Conservation (phyloP, 495 filamentous ascomycete species). For the Pseudoneurospora amorphoporcata region DNA sequence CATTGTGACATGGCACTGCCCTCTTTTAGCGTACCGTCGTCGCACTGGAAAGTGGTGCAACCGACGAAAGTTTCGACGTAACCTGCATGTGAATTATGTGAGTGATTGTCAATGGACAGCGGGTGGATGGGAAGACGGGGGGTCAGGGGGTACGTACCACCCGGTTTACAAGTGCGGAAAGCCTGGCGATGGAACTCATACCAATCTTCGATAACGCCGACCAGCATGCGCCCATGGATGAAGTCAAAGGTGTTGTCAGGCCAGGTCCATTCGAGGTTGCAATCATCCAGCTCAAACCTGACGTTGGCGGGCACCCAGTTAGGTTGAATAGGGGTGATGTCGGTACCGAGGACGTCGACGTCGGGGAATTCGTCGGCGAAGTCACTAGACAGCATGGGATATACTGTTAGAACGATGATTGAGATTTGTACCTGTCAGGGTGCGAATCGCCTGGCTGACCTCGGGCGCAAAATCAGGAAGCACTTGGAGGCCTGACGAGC, state of each 20-base stretch:
- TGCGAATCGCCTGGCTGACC: neutral
- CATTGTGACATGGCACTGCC: conserved; percentile 11
- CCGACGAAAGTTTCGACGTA: conserved; percentile 14
- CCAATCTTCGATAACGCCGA: conserved; percentile 45
- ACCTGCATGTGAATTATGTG: conserved; percentile 2
- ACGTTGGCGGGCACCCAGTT: conserved; percentile 34
- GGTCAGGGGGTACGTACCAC: neutral
- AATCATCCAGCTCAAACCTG: conserved; percentile 48
- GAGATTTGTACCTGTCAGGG: neutral
- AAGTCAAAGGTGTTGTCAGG: conserved; percentile 41
- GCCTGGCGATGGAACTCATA: conserved; percentile 1
- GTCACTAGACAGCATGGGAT: conserved; percentile 13
- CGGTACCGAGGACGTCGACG: conserved; percentile 48
- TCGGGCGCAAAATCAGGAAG: neutral
- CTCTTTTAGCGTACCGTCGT: conserved; percentile 10
- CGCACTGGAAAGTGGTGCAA: conserved; percentile 10
- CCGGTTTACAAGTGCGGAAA: neutral
- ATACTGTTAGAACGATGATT: conserved; percentile 2
- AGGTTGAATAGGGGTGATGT: conserved; percentile 44
- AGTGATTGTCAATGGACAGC: neutral
- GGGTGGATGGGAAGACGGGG: neutral
- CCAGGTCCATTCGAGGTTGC: conserved; percentile 42
- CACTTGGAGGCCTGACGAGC: neutral
- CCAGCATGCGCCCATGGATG: conserved; percentile 41
- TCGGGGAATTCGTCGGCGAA: conserved; percentile 36